Base-by-base conservation (phyloP, 352 stramenopile genomes). In the Phytophthora megakarya region DNA sequence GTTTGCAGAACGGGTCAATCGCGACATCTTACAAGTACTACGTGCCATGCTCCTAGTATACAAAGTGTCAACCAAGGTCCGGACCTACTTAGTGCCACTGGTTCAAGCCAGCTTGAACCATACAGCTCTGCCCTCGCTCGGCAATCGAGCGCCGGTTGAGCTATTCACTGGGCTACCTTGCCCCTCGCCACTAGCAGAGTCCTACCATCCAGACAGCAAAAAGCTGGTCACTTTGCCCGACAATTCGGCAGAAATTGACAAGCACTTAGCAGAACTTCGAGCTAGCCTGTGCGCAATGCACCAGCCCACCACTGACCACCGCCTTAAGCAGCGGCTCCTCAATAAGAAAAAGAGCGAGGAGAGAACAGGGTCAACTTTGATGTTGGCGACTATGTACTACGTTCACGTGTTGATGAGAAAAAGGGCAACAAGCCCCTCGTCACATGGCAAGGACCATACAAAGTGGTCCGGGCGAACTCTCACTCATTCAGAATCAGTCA, bases 81-180 rank as follows among this genome's bases (percentile, higher is more conserved):
- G 26, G 26, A 32, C 43, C 0, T 66, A 70, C 32, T 11, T 78
- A 3, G 38, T 78, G 5, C 61, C 64, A 9, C 15, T 75, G 19
- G 47, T 75, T 5, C 65, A 78, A 52, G 32, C 66, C 5, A 78
- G 35, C 19, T 26, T 77, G 10, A 80, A 76, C 32, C 67, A 80
- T 12, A 69, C 53, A 9, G 58, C 68, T n/a, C 23, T 74, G 12
- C 39, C 60, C 1, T 76, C 67, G 4, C 51, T 80, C 0, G 45
- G 16, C 12, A 50, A 63, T 22, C 35, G 50, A 40, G 51, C 47
- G 1, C 68, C 68, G 19, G 42, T 72, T 5, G 67, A 76, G 33
- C 18, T 67, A 3, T 70, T 78, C 18, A 66, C 56, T 3, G 58
- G 58, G 0, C 16, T 67, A 15, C 40, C 16, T 3, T 45, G 49